Base-by-base conservation (phyloP, 2,329 filamentous ascomycete species). In the Albophoma yamanashiensis region DNA sequence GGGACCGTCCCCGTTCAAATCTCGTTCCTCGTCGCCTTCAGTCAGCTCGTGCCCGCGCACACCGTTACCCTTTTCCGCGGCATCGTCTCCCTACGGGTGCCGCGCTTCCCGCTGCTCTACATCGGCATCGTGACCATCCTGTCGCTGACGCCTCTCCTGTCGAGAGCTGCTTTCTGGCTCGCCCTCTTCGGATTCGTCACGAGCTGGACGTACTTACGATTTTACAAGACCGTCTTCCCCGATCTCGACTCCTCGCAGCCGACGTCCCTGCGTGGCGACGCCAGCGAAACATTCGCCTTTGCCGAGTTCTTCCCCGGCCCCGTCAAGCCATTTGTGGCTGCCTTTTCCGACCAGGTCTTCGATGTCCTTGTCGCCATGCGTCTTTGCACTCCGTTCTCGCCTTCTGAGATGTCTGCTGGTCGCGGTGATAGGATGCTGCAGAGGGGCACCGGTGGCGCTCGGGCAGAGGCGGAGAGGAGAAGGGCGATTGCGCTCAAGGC, bases 31-130 rank as follows among this genome's bases (percentile, higher is more conserved):
- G 91, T 97, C 68, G 91, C 93, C 59, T 96, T 97, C 76, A 97
- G 96, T 76, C 94, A 99, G 75, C 89, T 99, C 57, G 89, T 97
- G 42, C 94, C 94, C 27, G 92, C 96, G 63, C 94, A 99, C 74
- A 99, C 94, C 14, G 93, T 97, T 58, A 94, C 93, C 5, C 84
- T 99, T 61, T 93, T 96, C 78, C 89, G 89, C 64, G 92, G 92
- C 64, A 78, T 96, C 62, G 73, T 97, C 61, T 96, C 94, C 62
- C 86, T 97, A 73, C 89, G 93, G 66, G 92, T 99, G 59, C 85
- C 85, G 22, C 78, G 83, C 56, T 85, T 87, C 67, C 85, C 84
- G 14, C 78, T 96, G 77, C 64, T 94, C 76, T 80, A 89, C 86
- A 72, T 96, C 82, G 78, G 85, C 82, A 64, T 90, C 60, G 82